Base-by-base conservation (phyloP, 2,329 filamentous ascomycete genomes). In the Penicillium janthinellum region DNA sequence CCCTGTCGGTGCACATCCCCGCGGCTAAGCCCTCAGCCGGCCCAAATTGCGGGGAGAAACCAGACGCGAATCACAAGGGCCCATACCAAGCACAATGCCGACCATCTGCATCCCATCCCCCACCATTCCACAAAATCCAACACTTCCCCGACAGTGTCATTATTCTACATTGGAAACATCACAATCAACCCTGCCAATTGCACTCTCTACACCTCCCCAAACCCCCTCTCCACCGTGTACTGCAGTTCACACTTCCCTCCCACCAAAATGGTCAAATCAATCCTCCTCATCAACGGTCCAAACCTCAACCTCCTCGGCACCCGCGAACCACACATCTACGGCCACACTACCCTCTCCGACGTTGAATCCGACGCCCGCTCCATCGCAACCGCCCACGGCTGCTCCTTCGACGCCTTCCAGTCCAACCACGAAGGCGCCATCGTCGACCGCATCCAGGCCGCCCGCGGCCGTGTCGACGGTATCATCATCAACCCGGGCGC, bases 281-380 rank as follows among this genome's bases (percentile, higher is more conserved):
- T 92, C 71, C 86, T 92, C 67, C 81, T 92, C 65, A 86, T 92
- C 79, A 92, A 92, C 75, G 90, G 90, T n/a, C 89, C 90, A 35
- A 93, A 93, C 74, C 87, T 93, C 68, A 92, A 92, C 77, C 87
- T 93, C 52, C 84, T 93, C 34, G 90, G 90, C 38, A 88, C 85
- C 12, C 83, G 90, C 22, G 90, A 94, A 73, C 90, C 90, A 15
- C 78, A 86, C 31, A 83, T 91, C 68, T 92, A 93, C 78, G 90
- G 90, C 70, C 81, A 79, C 61, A 87, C 86, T 0, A 91, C 89
- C 0, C 85, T 93, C 12, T 53, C 79, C 20, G 84, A 90, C 64
- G 82, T 93, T 15, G 81, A 86, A 49, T 60, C 74, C 2, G 66
- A 77, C 10, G 83, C 84, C 25, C 69, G 78, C 51, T 61, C 76